Conservation (phyloP, 2,329 filamentous ascomycete genomes). For the Fusarium miscanthi region DNA sequence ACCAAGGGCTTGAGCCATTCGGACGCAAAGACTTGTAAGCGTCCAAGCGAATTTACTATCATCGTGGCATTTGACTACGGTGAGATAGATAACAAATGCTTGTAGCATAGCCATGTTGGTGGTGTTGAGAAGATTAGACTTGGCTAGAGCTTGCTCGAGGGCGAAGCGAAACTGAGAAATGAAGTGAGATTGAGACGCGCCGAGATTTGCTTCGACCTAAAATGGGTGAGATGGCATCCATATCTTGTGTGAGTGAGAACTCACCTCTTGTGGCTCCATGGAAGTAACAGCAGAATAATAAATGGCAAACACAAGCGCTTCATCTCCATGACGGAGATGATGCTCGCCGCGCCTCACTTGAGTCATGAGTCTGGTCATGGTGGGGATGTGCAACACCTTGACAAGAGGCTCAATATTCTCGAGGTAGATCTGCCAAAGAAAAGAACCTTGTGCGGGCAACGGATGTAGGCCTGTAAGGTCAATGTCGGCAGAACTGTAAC, state of each 20-base stretch:
- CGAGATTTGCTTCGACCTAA: slow-evolving; percentile 31
- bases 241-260: not conserved
- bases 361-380: slow-evolving; percentile 33
- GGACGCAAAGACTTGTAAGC: slow-evolving; percentile 30
- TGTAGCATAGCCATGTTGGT: slow-evolving; percentile 34
- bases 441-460: slow-evolving; percentile 22
- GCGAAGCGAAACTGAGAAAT: slow-evolving; percentile 36
- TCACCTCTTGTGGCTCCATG: slow-evolving; percentile 28
- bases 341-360: slow-evolving; percentile 31
- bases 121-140: slow-evolving; percentile 37
- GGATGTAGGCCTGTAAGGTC: slow-evolving; percentile 29
- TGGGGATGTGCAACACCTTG: slow-evolving; percentile 35
- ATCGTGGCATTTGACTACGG: slow-evolving; percentile 36
- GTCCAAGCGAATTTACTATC: slow-evolving; percentile 37
- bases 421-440: slow-evolving; percentile 36
- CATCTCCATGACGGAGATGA: slow-evolving; percentile 25
- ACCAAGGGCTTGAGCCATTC: slow-evolving; percentile 35
- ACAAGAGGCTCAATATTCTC: slow-evolving; percentile 36
- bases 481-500: slow-evolving; percentile 29
- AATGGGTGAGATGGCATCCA: not conserved
- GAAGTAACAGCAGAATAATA: slow-evolving; percentile 32
- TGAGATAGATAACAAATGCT: slow-evolving; percentile 34
- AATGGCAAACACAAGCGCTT: slow-evolving; percentile 35
- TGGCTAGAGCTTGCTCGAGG: slow-evolving; percentile 36
- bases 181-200: slow-evolving; percentile 27